Evolutionary conservation across 202 grass and related monocot species (phyloP).

Genomic region (Panicum virgatum): DNA sequence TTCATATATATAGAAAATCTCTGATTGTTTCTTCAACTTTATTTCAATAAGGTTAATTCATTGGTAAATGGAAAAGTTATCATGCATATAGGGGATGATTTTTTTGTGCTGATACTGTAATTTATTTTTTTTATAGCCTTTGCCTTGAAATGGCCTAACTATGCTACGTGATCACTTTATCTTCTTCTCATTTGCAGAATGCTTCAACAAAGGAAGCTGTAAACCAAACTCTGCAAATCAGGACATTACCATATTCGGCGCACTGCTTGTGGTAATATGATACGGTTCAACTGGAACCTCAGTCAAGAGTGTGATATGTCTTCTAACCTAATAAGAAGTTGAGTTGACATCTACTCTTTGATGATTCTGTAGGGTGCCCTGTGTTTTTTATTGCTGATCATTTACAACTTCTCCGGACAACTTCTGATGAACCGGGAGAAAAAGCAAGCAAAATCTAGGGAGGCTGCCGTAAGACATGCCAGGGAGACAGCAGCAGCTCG

Average conservation of each 20-base stretch:
- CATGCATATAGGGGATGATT: neutral
- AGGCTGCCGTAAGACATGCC: slow-evolving; percentile 72
- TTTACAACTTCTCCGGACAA: slow-evolving; percentile 95
- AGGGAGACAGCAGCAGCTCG: slow-evolving; percentile 68
- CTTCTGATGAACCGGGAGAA: slow-evolving; percentile 73
- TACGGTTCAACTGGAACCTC: neutral
- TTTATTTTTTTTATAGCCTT: neutral
- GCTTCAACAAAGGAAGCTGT: slow-evolving; percentile 74
- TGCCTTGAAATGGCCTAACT: neutral
- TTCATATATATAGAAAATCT: slow-evolving; percentile 1
- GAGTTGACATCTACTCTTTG: neutral
- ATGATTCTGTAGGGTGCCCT: slow-evolving; percentile 54
- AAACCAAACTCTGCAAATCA: slow-evolving; percentile 75
- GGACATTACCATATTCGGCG: slow-evolving; percentile 93
- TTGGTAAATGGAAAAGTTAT: neutral
- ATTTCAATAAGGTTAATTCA: neutral
- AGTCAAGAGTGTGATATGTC: slow-evolving; percentile 20
- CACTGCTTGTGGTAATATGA: slow-evolving; percentile 63
- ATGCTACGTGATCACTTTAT: neutral
- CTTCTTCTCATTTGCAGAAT: slow-evolving; percentile 52
- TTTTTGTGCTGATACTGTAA: neutral
- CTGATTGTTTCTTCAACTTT: neutral
- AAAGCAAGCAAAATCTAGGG: slow-evolving; percentile 86
- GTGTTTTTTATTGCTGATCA: slow-evolving; percentile 69
- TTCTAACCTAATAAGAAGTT: slow-evolving; percentile 1